Percentiles rank a stretch among this genome's conserved stretches.
phyloP scores from a whole-genome alignment of 2,329 filamentous ascomycete species.

The Teratosphaeria destructans region DNA sequence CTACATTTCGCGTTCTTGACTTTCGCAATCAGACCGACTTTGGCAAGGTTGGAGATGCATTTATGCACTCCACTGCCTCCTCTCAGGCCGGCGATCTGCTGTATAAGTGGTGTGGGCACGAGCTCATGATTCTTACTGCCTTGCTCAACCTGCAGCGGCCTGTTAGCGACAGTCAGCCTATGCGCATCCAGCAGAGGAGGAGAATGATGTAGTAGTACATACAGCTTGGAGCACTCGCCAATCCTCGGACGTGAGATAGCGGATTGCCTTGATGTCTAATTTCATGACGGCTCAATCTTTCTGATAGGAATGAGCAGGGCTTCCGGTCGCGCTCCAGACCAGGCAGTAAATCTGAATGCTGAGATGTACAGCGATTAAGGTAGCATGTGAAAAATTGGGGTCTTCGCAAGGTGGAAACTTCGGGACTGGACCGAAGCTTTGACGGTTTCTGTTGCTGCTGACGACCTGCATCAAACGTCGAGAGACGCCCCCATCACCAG shows the following conservation, averaged over 20 bases:
- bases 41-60: slow-evolving; percentile 83
- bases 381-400: not conserved
- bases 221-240: slow-evolving; percentile 92
- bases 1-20: slow-evolving; percentile 84
- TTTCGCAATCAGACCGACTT: slow-evolving; percentile 79
- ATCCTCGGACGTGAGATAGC: slow-evolving; percentile 84
- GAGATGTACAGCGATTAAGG: not conserved
- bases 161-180: slow-evolving; percentile 7
- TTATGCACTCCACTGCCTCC: slow-evolving; percentile 67
- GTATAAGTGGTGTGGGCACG: slow-evolving; percentile 82
- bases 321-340: not conserved
- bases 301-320: too few relatives aligned
- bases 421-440: not conserved
- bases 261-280: slow-evolving; percentile 85
- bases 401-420: not conserved
- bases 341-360: not conserved
- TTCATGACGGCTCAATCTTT: slow-evolving; percentile 55
- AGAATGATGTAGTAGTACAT: slow-evolving; percentile 28
- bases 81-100: slow-evolving; percentile 69
- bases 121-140: slow-evolving; percentile 96
- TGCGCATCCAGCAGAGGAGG: not conserved
- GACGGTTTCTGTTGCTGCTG: not conserved
- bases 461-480: not conserved
- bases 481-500: not conserved
- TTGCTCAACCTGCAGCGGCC: slow-evolving; percentile 63